phyloP scores from a whole-genome alignment of 1,284 basidiomycete genomes.

The Xerocomus minutiporus region DNA sequence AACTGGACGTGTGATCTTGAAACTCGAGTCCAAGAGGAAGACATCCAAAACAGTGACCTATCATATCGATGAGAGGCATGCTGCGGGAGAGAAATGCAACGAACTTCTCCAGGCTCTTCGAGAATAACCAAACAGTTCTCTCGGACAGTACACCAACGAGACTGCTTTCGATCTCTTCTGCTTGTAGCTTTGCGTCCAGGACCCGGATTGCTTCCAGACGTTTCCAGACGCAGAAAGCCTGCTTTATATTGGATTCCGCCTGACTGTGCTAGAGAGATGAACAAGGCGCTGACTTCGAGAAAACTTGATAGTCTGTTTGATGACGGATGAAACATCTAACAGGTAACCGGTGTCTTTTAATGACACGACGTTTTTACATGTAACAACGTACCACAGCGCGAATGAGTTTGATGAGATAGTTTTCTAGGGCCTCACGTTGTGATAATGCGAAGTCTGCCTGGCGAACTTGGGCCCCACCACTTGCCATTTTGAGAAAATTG shows the following conservation, averaged over 20 bases:
- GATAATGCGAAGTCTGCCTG: conserved; percentile 74
- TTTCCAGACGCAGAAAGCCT: conserved; percentile 70
- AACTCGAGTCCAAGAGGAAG: conserved; percentile 89
- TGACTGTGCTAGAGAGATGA: conserved; percentile 76
- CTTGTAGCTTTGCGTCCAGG: conserved; percentile 63
- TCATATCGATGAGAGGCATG: conserved; percentile 12
- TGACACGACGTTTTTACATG: conserved; percentile 1
- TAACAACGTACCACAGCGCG: conserved; percentile 66
- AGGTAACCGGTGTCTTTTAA: neutral
- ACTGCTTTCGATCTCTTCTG: conserved; percentile 68
- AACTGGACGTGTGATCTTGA: conserved; percentile 77
- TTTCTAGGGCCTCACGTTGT: conserved; percentile 81
- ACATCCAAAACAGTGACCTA: conserved; percentile 86
- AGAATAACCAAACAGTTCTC: conserved; percentile 91
- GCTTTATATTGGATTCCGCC: conserved; percentile 88
- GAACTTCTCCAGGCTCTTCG: conserved; percentile 82
- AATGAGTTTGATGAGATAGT: conserved; percentile 87
- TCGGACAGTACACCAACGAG: conserved; percentile 90
- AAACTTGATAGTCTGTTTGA: conserved; percentile 92
- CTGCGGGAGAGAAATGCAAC: conserved; percentile 17
- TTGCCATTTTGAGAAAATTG: conserved; percentile 69
- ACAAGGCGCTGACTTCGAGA: conserved; percentile 90
- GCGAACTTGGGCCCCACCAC: conserved; percentile 46
- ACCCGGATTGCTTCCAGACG: conserved; percentile 43
- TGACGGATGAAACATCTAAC: conserved; percentile 93